phyloP scores from a whole-genome alignment of 371 early-diverging fungal genomes.

The Nematocida parisii region DNA sequence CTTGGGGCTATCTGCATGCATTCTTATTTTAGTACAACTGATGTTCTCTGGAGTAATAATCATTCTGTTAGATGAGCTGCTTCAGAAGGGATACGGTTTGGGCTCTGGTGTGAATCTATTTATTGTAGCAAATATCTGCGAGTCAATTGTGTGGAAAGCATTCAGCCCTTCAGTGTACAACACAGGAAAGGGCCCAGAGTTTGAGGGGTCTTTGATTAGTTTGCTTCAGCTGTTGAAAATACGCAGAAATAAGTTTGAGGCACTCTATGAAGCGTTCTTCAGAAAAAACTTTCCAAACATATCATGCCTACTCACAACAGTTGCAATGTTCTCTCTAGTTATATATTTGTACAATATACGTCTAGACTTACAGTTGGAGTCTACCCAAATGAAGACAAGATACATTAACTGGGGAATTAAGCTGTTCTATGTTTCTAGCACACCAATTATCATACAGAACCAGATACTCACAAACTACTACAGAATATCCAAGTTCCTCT shows the following conservation, averaged over 20 bases:
- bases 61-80: conserved; percentile 93
- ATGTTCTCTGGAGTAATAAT: conserved; percentile 90
- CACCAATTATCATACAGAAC: conserved; percentile 98
- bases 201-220: conserved; percentile 93
- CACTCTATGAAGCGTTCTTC: conserved; percentile 93
- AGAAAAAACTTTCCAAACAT: conserved; percentile 91
- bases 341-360: conserved; percentile 98
- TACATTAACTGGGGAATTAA: conserved; percentile 94
- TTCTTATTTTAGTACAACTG: conserved; percentile 87
- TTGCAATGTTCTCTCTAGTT: conserved; percentile 83
- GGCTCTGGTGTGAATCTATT: conserved; percentile 99
- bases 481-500: conserved; percentile 89
- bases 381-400: conserved; percentile 87
- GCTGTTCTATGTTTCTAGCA: conserved; percentile 97
- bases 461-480: conserved; percentile 88
- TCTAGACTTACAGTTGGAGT: conserved; percentile 95
- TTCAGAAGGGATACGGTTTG: conserved; percentile 99
- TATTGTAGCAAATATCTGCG: conserved; percentile 98
- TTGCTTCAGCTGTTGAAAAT: conserved; percentile 87
- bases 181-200: conserved; percentile 93
- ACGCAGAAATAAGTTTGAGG: conserved; percentile 90
- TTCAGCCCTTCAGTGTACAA: conserved; percentile 90
- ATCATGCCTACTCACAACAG: conserved; percentile 82
- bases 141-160: conserved; percentile 97
- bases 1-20: conserved; percentile 84